phyloP scores from a whole-genome alignment of 116 monocot genomes.

The Phalaenopsis hybrid region DNA sequence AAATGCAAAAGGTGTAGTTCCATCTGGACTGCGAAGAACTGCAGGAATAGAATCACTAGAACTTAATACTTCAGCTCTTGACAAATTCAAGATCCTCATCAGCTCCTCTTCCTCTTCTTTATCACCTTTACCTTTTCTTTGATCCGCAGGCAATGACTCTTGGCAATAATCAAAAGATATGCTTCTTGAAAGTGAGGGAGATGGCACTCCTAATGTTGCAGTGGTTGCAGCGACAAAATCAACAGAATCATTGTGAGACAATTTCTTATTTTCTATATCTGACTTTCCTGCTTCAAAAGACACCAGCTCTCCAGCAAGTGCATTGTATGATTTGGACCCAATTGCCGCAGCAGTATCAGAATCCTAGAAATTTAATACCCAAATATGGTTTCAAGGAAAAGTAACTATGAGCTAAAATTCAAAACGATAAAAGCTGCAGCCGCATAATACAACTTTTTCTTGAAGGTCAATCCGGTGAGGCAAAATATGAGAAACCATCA shows the following conservation, averaged over 20 bases:
- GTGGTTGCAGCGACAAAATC: slow-evolving; percentile 94
- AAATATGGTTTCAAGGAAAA: not conserved
- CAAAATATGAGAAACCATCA: not conserved
- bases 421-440: not conserved
- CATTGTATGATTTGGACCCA: slow-evolving; percentile 90
- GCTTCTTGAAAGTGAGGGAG: slow-evolving; percentile 64
- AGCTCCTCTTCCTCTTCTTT: slow-evolving; percentile 80
- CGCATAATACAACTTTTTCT: not conserved
- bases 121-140: slow-evolving; percentile 57
- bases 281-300: slow-evolving; percentile 43
- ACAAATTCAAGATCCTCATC: slow-evolving; percentile 62
- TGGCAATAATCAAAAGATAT: slow-evolving; percentile 64
- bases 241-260: slow-evolving; percentile 52
- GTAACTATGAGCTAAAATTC: not conserved
- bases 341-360: slow-evolving; percentile 62
- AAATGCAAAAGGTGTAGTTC: slow-evolving; percentile 10
- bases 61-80: slow-evolving; percentile 28
- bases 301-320: slow-evolving; percentile 79
- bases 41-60: slow-evolving; percentile 14
- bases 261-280: slow-evolving; percentile 18
- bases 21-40: slow-evolving; percentile 18
- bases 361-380: slow-evolving; percentile 37
- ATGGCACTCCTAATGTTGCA: slow-evolving; percentile 78
- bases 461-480: not conserved
- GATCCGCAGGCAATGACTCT: slow-evolving; percentile 15